Percentiles rank a stretch among this genome's conserved stretches.
These are phyloP conservation scores for Lactarius quietus DNA, from an alignment of 768 basidiomycete genomes.

Conservation along the genomic window DNA sequence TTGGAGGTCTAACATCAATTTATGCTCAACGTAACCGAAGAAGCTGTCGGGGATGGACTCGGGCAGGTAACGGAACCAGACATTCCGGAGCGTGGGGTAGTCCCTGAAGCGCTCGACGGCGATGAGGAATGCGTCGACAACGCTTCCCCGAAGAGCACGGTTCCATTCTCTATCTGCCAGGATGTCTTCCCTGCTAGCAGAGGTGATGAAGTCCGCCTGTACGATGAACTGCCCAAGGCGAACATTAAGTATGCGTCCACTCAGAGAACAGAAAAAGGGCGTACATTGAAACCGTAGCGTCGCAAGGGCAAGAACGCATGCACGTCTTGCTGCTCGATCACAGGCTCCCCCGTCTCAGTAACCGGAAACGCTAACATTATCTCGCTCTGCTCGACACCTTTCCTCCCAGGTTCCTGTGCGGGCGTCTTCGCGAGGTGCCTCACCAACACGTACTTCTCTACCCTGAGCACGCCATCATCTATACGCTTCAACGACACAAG, in stretches of 20 bases:
- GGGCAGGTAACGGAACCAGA: conserved; percentile 32
- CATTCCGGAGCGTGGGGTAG: conserved; percentile 23
- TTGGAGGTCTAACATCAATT: conserved; percentile 13
- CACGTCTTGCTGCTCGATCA: conserved; percentile 22
- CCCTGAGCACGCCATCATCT: not conserved
- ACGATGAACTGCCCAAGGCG: conserved; percentile 31
- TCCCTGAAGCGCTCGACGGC: conserved; percentile 27
- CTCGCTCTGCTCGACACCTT: conserved; percentile 24
- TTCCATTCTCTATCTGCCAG: conserved; percentile 30
- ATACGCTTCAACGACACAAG: conserved; percentile 8
- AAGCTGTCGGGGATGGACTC: conserved; percentile 21
- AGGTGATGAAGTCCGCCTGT: conserved; percentile 33
- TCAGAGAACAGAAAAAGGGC: conserved; percentile 3
- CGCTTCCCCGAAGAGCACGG: conserved; percentile 22
- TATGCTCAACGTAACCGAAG: conserved; percentile 24
- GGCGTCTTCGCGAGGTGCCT: conserved; percentile 20
- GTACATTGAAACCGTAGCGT: conserved; percentile 29
- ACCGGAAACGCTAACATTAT: conserved; percentile 30
- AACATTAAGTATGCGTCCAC: not conserved
- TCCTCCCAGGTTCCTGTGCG: conserved; percentile 22
- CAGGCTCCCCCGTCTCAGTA: conserved; percentile 18
- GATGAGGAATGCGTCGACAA: conserved; percentile 26
- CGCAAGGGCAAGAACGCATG: conserved; percentile 31
- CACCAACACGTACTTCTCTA: conserved; percentile 20
- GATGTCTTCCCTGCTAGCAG: conserved; percentile 32